phyloP scores from a whole-genome alignment of 257 asterid species.

The Capsicum chinense region DNA sequence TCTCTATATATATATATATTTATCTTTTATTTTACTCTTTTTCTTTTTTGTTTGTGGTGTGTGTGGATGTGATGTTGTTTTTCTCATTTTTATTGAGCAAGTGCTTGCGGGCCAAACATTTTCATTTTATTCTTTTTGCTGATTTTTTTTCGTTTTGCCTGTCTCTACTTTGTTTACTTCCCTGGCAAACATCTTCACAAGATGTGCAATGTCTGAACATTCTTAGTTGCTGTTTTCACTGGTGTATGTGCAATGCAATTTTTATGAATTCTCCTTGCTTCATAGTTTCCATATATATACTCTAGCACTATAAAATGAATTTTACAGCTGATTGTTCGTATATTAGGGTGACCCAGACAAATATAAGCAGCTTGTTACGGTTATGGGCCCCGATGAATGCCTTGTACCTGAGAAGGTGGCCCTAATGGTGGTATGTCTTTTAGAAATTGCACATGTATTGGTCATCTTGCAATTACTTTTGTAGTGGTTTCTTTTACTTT shows the following conservation, averaged over 20 bases:
- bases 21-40: no score
- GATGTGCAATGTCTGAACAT: not conserved
- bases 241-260: not conserved
- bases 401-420: constrained; percentile 74
- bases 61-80: not conserved
- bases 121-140: not conserved
- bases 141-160: not conserved
- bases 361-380: constrained; percentile 65
- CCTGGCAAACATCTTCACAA: constrained; percentile 16
- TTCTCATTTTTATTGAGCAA: constrained; percentile 6
- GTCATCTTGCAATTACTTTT: not conserved
- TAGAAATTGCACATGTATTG: not conserved
- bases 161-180: not conserved
- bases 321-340: constrained; percentile 28
- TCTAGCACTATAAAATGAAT: not conserved
- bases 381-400: constrained; percentile 52
- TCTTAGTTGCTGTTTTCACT: not conserved
- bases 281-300: constrained; percentile 18
- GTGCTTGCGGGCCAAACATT: not conserved
- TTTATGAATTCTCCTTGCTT: not conserved
- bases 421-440: constrained; percentile 71
- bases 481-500: constrained; percentile 16
- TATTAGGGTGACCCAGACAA: constrained; percentile 64
- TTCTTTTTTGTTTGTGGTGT: no score
- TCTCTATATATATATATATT: no score